Evolutionary conservation across 1,284 basidiomycete genomes (phyloP).

Genomic region (Athelia psychrophila): DNA sequence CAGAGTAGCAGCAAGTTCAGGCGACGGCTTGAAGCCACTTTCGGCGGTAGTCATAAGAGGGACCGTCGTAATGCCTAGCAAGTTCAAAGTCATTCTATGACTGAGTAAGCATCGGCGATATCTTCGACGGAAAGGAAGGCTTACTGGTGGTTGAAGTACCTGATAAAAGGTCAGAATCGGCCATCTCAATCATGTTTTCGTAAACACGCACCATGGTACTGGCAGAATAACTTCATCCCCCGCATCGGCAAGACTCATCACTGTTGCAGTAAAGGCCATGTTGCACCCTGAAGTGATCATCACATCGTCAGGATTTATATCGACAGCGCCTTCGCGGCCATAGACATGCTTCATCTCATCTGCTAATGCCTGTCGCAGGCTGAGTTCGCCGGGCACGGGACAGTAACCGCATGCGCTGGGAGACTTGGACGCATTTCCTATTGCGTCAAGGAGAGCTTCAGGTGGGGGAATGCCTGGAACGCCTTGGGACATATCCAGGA

Average conservation of each 20-base stretch:
- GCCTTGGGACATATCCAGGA: conserved; percentile 80
- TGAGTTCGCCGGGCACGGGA: conserved; percentile 60
- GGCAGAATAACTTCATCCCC: conserved; percentile 81
- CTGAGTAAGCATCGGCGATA: neutral
- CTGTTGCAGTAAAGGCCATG: conserved; percentile 64
- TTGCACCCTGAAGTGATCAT: conserved; percentile 69
- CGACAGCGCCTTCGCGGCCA: conserved; percentile 32
- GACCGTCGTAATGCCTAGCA: conserved; percentile 63
- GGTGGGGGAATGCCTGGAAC: conserved; percentile 71
- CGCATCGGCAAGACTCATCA: conserved; percentile 65
- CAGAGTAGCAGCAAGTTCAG: conserved; percentile 42
- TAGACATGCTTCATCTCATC: conserved; percentile 69
- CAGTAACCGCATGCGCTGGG: conserved; percentile 61
- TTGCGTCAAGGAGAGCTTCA: conserved; percentile 44
- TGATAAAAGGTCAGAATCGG: conserved; percentile 17
- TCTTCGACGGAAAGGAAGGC: conserved; percentile 1
- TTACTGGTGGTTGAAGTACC: conserved; percentile 79
- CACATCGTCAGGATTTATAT: conserved; percentile 54
- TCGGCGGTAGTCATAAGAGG: conserved; percentile 57
- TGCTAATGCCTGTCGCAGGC: conserved; percentile 55
- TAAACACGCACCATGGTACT: conserved; percentile 58
- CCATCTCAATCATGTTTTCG: conserved; percentile 7
- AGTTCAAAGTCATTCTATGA: conserved; percentile 67
- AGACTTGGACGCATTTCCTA: conserved; percentile 45
- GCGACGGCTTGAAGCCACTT: conserved; percentile 60